Evolutionary conservation across 1,139 yeast genomes (phyloP).

Genomic region (Saccharomyces uvarum): DNA sequence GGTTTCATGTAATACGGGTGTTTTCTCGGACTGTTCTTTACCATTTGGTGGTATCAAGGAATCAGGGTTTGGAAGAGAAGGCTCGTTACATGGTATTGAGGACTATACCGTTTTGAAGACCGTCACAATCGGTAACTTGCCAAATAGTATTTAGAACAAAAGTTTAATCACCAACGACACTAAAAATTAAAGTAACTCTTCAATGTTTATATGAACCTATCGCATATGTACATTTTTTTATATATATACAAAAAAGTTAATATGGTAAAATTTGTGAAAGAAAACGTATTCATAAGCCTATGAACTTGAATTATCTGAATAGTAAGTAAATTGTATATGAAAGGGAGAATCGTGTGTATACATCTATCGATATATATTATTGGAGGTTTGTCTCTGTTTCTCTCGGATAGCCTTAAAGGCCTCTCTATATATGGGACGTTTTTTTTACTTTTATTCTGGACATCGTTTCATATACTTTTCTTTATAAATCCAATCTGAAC

Average conservation of each 20-base stretch:
- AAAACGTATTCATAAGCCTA: neutral
- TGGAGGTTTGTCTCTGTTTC: neutral
- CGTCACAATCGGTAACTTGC: conserved; percentile 41
- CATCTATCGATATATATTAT: neutral
- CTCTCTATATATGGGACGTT: neutral
- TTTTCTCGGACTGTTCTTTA: conserved; percentile 60
- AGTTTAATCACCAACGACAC: neutral
- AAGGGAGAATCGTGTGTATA: neutral
- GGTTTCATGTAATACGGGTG: conserved; percentile 73
- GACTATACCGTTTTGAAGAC: conserved; percentile 65
- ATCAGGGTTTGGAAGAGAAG: conserved; percentile 79
- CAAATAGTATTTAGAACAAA: conserved; percentile 4
- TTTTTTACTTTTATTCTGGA: neutral
- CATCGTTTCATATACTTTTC: conserved; percentile 43
- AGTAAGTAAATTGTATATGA: neutral
- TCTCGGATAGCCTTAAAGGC: neutral
- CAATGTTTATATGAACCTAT: neutral
- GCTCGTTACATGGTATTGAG: conserved; percentile 66
- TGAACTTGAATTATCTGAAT: neutral
- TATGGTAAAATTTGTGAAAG: neutral
- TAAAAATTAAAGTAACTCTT: neutral
- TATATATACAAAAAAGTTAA: neutral
- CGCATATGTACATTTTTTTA: neutral
- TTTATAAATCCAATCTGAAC: conserved; percentile 74
- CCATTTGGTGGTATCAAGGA: conserved; percentile 81